phyloP scores from a whole-genome alignment of 2,329 filamentous ascomycete genomes.

The Pyricularia sp. region DNA sequence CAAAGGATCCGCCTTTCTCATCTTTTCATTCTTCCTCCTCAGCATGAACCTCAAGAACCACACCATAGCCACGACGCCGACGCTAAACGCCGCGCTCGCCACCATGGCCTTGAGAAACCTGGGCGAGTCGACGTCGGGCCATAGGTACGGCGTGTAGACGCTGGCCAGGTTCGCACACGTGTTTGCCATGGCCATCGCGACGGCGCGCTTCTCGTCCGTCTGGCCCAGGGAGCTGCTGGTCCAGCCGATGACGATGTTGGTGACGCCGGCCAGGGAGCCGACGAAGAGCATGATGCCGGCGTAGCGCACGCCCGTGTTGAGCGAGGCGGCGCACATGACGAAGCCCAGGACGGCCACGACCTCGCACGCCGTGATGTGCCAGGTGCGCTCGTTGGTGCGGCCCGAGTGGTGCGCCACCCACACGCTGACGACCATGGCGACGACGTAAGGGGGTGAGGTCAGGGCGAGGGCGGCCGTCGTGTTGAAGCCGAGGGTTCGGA shows the following conservation, averaged over 20 bases:
- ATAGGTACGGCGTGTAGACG: constrained; percentile 1
- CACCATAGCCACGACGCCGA: neutral
- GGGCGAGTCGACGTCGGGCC: neutral
- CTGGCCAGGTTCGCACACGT: constrained; percentile 14
- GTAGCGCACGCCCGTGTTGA: constrained; percentile 26
- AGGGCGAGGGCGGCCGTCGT: constrained; percentile 20
- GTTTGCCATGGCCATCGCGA: constrained; percentile 49
- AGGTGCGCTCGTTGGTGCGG: constrained; percentile 44
- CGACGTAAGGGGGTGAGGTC: constrained; percentile 57
- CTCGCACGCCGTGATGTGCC: constrained; percentile 41
- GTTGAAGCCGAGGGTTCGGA: neutral
- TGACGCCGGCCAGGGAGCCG: constrained; percentile 45
- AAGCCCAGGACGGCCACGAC: constrained; percentile 42
- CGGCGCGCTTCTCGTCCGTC: constrained; percentile 49
- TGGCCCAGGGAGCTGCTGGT: constrained; percentile 54
- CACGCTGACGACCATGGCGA: constrained; percentile 52
- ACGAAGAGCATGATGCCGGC: constrained; percentile 32
- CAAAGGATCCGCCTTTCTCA: neutral
- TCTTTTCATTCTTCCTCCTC: neutral
- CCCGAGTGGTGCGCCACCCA: constrained; percentile 52
- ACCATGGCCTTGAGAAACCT: neutral
- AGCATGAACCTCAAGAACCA: neutral
- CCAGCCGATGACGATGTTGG: constrained; percentile 59
- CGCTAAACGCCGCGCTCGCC: neutral
- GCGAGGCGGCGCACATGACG: neutral